A percentile compares a stretch with the other conserved stretches of the same genome.
Evolutionary conservation across 2,329 filamentous ascomycete species (phyloP).

Genomic region (Cercospora sp.): DNA sequence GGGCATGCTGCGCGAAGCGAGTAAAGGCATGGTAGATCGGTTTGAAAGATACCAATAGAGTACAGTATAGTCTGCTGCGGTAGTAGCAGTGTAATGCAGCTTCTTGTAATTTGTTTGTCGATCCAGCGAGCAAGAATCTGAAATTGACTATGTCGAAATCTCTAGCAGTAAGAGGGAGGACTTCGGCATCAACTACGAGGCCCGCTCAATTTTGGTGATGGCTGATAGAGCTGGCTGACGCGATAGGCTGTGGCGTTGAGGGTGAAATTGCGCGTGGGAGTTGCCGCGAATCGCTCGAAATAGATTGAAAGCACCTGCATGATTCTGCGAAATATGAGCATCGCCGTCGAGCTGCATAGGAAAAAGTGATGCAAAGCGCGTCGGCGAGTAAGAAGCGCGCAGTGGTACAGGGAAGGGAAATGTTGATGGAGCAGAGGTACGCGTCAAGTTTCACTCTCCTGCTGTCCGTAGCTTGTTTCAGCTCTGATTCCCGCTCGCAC

Average conservation of each 20-base stretch:
- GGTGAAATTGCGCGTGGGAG: conserved; percentile 5
- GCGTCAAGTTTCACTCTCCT: neutral
- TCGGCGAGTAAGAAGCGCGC: neutral
- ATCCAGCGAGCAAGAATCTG: neutral
- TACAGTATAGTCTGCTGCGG: neutral
- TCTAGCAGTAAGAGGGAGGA: neutral
- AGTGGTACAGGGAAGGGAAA: neutral
- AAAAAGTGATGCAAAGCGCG: neutral
- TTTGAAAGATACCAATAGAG: neutral
- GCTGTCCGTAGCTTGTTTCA: neutral
- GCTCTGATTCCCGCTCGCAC: neutral
- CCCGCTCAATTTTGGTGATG: neutral
- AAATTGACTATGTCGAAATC: neutral
- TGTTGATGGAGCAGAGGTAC: neutral
- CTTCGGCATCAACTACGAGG: neutral
- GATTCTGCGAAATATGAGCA: neutral
- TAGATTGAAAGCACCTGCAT: neutral
- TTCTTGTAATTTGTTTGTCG: neutral
- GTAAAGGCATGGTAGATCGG: neutral
- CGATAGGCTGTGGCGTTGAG: neutral
- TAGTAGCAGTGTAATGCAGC: too few species aligned
- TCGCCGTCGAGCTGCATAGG: neutral
- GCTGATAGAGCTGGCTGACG: neutral
- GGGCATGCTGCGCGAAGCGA: neutral
- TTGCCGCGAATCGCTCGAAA: neutral